Evolutionary conservation across 139 green algal genomes (phyloP).

Genomic region (Raphidocelis subcapitata): DNA sequence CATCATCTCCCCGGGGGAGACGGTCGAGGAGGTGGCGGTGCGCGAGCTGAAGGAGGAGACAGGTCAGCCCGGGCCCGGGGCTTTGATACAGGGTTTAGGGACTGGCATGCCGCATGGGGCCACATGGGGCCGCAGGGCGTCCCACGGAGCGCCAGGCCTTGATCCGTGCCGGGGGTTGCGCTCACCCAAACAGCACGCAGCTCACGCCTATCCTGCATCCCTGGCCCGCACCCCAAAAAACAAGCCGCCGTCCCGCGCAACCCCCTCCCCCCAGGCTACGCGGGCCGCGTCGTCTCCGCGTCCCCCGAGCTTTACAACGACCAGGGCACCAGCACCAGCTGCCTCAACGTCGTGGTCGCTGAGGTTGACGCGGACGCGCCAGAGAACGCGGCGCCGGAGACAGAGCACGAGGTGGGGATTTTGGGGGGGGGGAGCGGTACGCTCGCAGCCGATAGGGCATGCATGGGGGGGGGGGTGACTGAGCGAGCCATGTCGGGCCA

Average conservation of each 20-base stretch:
- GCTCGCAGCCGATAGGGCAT: too few species aligned
- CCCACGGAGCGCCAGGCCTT: too few species aligned
- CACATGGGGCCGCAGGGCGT: too few species aligned
- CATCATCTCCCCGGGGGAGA: constrained; percentile 62
- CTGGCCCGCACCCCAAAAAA: neutral
- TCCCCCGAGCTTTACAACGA: constrained; percentile 43
- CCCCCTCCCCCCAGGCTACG: constrained; percentile 45
- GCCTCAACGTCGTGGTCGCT: constrained; percentile 36
- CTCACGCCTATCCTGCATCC: too few species aligned
- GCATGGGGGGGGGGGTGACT: too few species aligned
- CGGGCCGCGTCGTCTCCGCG: constrained; percentile 27
- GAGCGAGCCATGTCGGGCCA: too few species aligned
- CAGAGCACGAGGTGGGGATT: constrained; percentile 45
- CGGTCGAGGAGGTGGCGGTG: constrained; percentile 45
- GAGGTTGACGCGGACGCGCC: constrained; percentile 51
- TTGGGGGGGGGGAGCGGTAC: too few species aligned
- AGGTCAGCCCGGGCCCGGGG: constrained; percentile 27
- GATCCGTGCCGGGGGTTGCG: too few species aligned
- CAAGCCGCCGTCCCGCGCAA: neutral
- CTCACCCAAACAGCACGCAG: too few species aligned
- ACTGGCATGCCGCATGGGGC: too few species aligned
- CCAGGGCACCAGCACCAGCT: constrained; percentile 57
- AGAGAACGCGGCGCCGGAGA: constrained; percentile 47
- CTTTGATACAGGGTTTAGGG: too few species aligned
- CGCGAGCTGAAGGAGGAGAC: constrained; percentile 73